Conservation (phyloP, 2,329 filamentous ascomycete species). For the Hypoxylon sp. region DNA sequence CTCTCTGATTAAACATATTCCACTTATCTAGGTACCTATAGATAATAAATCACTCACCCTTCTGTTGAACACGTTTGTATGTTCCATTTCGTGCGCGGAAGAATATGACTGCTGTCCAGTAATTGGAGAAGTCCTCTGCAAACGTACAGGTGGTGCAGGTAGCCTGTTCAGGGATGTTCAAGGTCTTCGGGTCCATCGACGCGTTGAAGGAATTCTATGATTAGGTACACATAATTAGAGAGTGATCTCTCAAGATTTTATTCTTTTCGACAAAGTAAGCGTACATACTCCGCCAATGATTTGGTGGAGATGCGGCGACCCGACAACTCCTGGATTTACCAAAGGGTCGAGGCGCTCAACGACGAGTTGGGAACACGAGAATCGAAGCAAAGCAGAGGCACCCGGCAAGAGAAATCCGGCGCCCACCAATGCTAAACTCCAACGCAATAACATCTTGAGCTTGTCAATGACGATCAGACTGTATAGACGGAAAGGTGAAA, state of each 20-base stretch:
- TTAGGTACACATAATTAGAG: conserved; percentile 1
- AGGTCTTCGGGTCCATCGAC: conserved; percentile 48
- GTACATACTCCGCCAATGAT: conserved; percentile 51
- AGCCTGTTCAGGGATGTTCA: conserved; percentile 52
- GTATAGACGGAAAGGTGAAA: neutral
- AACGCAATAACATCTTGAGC: conserved; percentile 33
- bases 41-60: conserved; percentile 13
- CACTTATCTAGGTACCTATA: neutral
- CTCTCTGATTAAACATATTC: neutral
- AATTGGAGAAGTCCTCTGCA: conserved; percentile 60
- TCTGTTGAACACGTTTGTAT: conserved; percentile 52
- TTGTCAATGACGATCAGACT: neutral
- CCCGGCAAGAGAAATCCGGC: conserved; percentile 16
- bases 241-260: neutral
- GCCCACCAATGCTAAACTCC: conserved; percentile 16
- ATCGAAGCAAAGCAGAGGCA: conserved; percentile 47
- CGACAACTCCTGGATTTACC: conserved; percentile 49
- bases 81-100: conserved; percentile 59
- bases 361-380: conserved; percentile 51
- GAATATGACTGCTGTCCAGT: conserved; percentile 61
- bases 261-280: neutral
- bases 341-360: conserved; percentile 50
- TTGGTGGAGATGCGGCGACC: conserved; percentile 52
- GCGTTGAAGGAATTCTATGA: conserved; percentile 54
- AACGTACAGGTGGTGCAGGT: conserved; percentile 62